Evolutionary conservation across 768 basidiomycete genomes (phyloP), one percentile per base, ranked within the genome.

Genomic region (Austroboletus eburneus): DNA sequence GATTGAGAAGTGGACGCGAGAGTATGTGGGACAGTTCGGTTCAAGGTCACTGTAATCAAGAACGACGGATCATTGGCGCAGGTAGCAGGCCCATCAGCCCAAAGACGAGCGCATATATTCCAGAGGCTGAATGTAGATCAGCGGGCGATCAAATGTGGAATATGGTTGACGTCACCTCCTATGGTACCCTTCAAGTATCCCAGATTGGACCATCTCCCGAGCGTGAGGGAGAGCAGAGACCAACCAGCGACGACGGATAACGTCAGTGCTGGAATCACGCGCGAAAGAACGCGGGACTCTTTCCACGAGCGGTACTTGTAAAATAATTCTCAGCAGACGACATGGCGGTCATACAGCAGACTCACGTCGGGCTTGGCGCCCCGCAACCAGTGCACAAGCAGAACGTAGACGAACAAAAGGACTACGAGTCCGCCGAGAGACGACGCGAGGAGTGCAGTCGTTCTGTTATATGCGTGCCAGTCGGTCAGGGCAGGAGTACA

Each of bases 51-150:
- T 69, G 9, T 72, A 71, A 48, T 63, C 50, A 71, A 30, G 59
- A 56, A 17, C 69, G 68, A 72, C 76, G 70, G 43, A 76, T 68
- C 63, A 71, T 77, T 12, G 85, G 85, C 21, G 77, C 76, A 13
- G 86, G 84, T 42, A 89, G 67, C 18, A 90, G 70, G 3, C 86
- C 87, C 46, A 90, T 74, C 29, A 87, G 63, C n/a, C 87, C 87
- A 57, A 90, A 86, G 17, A 70, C 70, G 34, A 87, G 71, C 8
- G 79, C 79, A 54, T 89, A 90, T 38, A 87, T 62, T 9, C 81
- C 83, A 10, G 79, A 80, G 10, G 83, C 87, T 90, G 55, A 5
- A 38, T 90, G 54, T 5, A 38, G n/a, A 49, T 56, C 44, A 25
- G 49, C 36, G 33, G 22, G 12, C 23, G 35, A 45, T 24, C 32